These are phyloP conservation scores for Hypoxylon sp. DNA, from an alignment of 2,329 filamentous ascomycete genomes.

Conservation along the genomic window DNA sequence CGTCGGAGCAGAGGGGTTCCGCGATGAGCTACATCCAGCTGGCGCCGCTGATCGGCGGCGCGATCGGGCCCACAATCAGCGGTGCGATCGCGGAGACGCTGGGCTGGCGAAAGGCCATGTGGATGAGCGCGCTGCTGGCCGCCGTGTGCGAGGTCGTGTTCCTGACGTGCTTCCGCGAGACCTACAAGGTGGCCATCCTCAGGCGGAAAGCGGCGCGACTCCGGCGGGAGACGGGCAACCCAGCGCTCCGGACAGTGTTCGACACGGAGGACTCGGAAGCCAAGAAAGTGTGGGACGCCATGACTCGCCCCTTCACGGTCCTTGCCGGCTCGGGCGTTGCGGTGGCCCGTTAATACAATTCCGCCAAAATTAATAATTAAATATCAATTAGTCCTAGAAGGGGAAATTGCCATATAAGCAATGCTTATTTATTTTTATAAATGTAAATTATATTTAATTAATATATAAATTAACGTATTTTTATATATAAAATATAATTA, in stretches of 20 bases:
- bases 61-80: slow-evolving; percentile 66
- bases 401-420: too few species aligned
- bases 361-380: too few species aligned
- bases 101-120: slow-evolving; percentile 67
- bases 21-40: slow-evolving; percentile 69
- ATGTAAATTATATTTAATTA: too few species aligned
- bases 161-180: slow-evolving; percentile 67
- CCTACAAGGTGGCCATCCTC: slow-evolving; percentile 69
- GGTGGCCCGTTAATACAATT: too few species aligned
- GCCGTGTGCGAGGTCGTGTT: slow-evolving; percentile 63
- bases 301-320: slow-evolving; percentile 60
- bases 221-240: slow-evolving; percentile 49
- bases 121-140: slow-evolving; percentile 62
- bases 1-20: slow-evolving; percentile 66
- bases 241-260: slow-evolving; percentile 48
- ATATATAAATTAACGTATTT: too few species aligned
- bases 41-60: slow-evolving; percentile 68
- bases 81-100: slow-evolving; percentile 65
- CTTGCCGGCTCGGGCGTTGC: slow-evolving; percentile 62
- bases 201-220: slow-evolving; percentile 54
- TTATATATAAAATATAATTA: too few species aligned
- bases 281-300: slow-evolving; percentile 54
- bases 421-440: too few species aligned
- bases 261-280: slow-evolving; percentile 46
- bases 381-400: too few species aligned